Evolutionary conservation across 495 filamentous ascomycete genomes (phyloP).

Genomic region (Halenospora varia): DNA sequence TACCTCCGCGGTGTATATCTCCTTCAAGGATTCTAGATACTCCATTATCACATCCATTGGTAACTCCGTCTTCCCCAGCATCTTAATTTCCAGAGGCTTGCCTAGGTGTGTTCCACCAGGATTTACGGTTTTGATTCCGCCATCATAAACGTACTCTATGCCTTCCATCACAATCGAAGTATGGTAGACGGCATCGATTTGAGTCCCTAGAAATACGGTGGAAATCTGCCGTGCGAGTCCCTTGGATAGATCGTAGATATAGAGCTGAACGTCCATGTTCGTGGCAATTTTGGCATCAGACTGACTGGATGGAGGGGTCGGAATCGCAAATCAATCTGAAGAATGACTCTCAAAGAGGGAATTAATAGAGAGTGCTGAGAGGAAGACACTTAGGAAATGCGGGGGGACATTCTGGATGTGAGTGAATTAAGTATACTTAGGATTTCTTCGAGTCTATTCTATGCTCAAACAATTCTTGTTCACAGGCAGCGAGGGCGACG

Average conservation of each 20-base stretch:
- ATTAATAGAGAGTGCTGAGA: too few relatives aligned
- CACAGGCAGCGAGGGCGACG: conserved; percentile 6
- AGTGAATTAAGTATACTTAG: not conserved
- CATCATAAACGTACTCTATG: conserved; percentile 48
- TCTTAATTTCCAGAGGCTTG: conserved; percentile 69
- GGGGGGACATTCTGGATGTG: not conserved
- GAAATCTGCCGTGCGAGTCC: conserved; percentile 51
- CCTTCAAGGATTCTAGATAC: conserved; percentile 78
- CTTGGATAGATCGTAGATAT: conserved; percentile 90
- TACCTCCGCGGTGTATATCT: conserved; percentile 80
- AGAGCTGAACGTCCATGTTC: conserved; percentile 82
- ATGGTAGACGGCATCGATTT: conserved; percentile 34
- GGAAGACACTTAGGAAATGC: not conserved
- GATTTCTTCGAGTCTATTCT: conserved; percentile 17
- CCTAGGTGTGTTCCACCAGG: conserved; percentile 86
- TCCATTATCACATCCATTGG: conserved; percentile 82
- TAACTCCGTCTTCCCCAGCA: conserved; percentile 71
- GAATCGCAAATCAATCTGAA: not conserved
- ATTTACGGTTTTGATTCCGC: conserved; percentile 72
- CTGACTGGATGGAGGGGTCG: not conserved
- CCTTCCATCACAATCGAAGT: conserved; percentile 69
- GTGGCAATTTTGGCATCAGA: not conserved
- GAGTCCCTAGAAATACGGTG: conserved; percentile 56
- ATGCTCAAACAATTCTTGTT: not conserved
- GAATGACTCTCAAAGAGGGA: not conserved